phyloP scores from a whole-genome alignment of 169 alveolate genomes.

The Plasmodium gaboni region DNA sequence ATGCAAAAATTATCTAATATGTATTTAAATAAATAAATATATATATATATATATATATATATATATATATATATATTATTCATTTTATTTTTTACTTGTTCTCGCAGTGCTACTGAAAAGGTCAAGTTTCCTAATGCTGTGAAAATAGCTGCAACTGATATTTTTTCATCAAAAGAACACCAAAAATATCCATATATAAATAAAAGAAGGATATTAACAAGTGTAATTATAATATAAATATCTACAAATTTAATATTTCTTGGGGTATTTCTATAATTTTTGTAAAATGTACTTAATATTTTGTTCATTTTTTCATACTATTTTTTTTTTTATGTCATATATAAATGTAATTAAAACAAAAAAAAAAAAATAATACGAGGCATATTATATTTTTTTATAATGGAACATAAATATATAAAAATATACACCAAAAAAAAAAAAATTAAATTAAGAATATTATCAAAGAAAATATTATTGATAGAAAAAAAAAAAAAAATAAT shows the following conservation, averaged over 20 bases:
- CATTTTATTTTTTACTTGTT: conserved; percentile 40
- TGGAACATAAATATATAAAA: no score
- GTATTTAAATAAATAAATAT: background rate
- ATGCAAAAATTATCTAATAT: background rate
- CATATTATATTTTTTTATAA: no score
- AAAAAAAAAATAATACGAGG: no score
- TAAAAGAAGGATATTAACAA: conserved; percentile 44
- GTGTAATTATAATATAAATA: conserved; percentile 23
- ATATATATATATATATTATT: background rate
- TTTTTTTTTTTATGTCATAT: no score
- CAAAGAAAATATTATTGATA: no score
- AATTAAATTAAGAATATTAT: no score
- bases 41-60: no score
- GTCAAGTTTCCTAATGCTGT: conserved; percentile 67
- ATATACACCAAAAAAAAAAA: no score
- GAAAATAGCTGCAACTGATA: conserved; percentile 52
- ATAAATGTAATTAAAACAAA: no score
- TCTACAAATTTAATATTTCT: conserved; percentile 39
- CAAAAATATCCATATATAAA: conserved; percentile 14
- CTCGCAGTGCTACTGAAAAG: conserved; percentile 53
- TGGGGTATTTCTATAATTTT: conserved; percentile 17
- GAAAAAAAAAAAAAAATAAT: no score
- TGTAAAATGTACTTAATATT: conserved; percentile 9
- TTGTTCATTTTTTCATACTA: conserved; percentile 27
- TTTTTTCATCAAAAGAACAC: conserved; percentile 32